phyloP scores from a whole-genome alignment of 2,329 filamentous ascomycete species.

The Clonostachys sp. region DNA sequence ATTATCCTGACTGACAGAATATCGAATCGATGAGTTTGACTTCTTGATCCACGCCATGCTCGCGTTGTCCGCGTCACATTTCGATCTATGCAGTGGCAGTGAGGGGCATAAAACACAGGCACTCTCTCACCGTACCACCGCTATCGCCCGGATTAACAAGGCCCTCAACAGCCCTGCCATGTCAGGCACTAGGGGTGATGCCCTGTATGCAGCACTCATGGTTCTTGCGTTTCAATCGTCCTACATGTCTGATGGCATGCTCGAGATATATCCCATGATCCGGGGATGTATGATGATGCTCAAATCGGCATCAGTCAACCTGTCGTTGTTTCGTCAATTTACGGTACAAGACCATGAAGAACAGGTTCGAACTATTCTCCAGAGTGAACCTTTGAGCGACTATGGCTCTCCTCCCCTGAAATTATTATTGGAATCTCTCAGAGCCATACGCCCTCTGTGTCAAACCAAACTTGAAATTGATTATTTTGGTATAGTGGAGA shows the following conservation, averaged over 20 bases:
- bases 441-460: neutral
- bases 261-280: constrained; percentile 30
- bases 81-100: constrained; percentile 8
- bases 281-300: constrained; percentile 23
- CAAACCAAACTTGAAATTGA: neutral
- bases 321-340: neutral
- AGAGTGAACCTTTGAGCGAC: neutral
- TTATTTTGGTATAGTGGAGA: neutral
- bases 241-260: constrained; percentile 31
- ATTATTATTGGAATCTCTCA: neutral
- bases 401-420: neutral
- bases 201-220: constrained; percentile 27
- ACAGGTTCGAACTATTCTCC: neutral
- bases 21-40: constrained; percentile 20
- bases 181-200: constrained; percentile 14
- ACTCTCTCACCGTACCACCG: constrained; percentile 27
- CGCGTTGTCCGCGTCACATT: constrained; percentile 30
- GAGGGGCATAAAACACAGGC: constrained; percentile 8
- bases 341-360: neutral
- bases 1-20: neutral
- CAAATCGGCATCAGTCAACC: neutral
- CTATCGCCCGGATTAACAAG: constrained; percentile 27
- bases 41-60: constrained; percentile 36
- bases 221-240: constrained; percentile 29
- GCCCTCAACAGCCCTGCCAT: constrained; percentile 21